phyloP scores from a whole-genome alignment of 75 land plant species.

The Pinus tabuliformis region DNA sequence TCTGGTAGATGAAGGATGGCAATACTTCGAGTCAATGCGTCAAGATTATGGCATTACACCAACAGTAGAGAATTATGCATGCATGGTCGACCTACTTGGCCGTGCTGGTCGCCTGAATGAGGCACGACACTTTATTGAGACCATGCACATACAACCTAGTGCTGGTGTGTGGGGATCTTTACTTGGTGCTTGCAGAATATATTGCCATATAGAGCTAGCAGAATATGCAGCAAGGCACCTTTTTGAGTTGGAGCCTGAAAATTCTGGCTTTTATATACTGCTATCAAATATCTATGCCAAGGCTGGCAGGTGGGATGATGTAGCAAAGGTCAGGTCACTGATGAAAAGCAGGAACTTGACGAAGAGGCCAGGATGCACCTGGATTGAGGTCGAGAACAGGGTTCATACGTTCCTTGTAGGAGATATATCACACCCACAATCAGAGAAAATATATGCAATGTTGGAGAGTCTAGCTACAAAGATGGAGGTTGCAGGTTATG shows the following conservation, averaged over 20 bases:
- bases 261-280: slow-evolving; percentile 18
- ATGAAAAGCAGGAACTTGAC: background rate
- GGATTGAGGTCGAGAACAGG: slow-evolving; percentile 10
- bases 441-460: slow-evolving; percentile 11
- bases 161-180: slow-evolving; percentile 9
- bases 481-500: slow-evolving; percentile 18
- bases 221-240: slow-evolving; percentile 8
- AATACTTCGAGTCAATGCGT: slow-evolving; percentile 1
- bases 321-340: background rate
- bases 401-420: slow-evolving; percentile 21
- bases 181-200: slow-evolving; percentile 9
- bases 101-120: slow-evolving; percentile 5
- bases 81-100: slow-evolving; percentile 7
- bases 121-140: slow-evolving; percentile 3
- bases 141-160: slow-evolving; percentile 4
- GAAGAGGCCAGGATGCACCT: slow-evolving; percentile 18
- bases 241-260: slow-evolving; percentile 12
- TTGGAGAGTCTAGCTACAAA: slow-evolving; percentile 1
- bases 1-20: slow-evolving; percentile 9
- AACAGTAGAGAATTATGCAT: slow-evolving; percentile 1
- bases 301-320: slow-evolving; percentile 23
- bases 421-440: slow-evolving; percentile 16
- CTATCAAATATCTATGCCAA: slow-evolving; percentile 18
- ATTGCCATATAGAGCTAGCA: slow-evolving; percentile 2
- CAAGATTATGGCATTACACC: slow-evolving; percentile 1